These are phyloP conservation scores for Cucurbita ficifolia DNA, from an alignment of 306 rosid genomes.

Conservation along the genomic window DNA sequence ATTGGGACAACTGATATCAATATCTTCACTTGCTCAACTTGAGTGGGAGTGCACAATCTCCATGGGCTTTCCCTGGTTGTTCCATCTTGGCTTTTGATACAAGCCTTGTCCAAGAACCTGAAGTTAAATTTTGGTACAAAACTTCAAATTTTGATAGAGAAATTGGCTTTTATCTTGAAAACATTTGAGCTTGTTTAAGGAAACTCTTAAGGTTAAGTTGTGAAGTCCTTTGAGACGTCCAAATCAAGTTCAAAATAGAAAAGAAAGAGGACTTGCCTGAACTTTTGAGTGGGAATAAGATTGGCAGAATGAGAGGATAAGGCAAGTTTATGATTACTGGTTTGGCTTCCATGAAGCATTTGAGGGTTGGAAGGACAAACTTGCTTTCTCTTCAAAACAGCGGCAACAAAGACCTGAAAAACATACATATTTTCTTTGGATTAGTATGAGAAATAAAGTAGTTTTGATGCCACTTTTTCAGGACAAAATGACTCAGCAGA, in stretches of 20 bases:
- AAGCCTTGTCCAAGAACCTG: slow-evolving; percentile 91
- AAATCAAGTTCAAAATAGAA: not conserved
- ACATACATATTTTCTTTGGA: not conserved
- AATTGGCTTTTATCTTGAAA: not conserved
- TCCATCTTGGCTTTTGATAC: slow-evolving; percentile 39
- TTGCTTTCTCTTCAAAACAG: slow-evolving; percentile 59
- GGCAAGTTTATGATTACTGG: slow-evolving; percentile 5
- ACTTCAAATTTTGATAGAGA: not conserved
- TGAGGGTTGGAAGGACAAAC: slow-evolving; percentile 40
- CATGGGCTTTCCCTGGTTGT: slow-evolving; percentile 54
- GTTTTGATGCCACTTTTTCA: not conserved
- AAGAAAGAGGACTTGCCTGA: slow-evolving; percentile 27
- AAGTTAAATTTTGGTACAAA: not conserved
- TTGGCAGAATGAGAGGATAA: slow-evolving; percentile 16
- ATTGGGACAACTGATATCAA: slow-evolving; percentile 70
- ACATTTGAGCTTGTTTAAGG: not conserved
- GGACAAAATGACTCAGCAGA: slow-evolving; percentile 12
- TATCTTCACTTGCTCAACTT: slow-evolving; percentile 73
- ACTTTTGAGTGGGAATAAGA: slow-evolving; percentile 34
- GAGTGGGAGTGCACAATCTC: slow-evolving; percentile 56
- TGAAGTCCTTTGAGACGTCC: not conserved
- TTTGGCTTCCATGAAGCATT: slow-evolving; percentile 47
- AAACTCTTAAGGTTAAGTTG: not conserved
- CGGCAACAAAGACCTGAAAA: slow-evolving; percentile 81
- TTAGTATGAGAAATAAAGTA: not conserved